Base-by-base conservation (phyloP, 352 stramenopile species). In the Globisporangium acanthophoron region DNA sequence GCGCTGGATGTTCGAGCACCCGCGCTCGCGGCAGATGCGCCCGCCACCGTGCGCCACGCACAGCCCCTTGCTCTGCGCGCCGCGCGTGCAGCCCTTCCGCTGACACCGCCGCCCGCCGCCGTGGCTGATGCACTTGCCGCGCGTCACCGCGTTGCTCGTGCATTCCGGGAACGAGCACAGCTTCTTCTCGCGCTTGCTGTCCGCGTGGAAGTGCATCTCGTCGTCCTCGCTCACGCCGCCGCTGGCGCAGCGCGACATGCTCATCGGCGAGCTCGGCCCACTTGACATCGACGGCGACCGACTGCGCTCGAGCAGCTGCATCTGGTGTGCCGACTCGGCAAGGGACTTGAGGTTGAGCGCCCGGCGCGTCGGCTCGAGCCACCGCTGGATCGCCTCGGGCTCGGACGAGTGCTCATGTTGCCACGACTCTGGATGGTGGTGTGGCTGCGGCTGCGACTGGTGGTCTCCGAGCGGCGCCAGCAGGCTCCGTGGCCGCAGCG, bases 1-100 rank as follows among this genome's bases (percentile, higher is more conserved):
- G 56, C 85, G 85, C 62, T 92, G 85, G 61, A 92, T 94, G 58
- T 93, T 92, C 27, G 80, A 88, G 59, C 85, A 92, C 11, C 85
- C 85, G 12, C 83, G 76, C 11, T 80, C 77, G 52, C 76, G 80
- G 62, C 85, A 94, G 58, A 94, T 88, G 39, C 85, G 82, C 0
- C 85, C 85, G 20, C 85, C 85, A 13, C 85, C 85, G 53, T 94
- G 85, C 6, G 85, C 83, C 15, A 92, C 82, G n/a, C 85, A 94
- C 9, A 94, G 67, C 0, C 85, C 85, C 48, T 91, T 90, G 63
- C 81, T 90, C 73, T 90, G 85, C 11, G 78, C 85, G 11, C 85
- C 74, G 55, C 85, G 80, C 27, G 82, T 92, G 64, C 85, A 94
- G 27, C 80, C 85, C 52, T 92, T 90, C 41, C 79, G 78, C 64